Percentiles rank a stretch among this genome's conserved stretches.
Conservation (phyloP, 306 rosid genomes). For the Corylus avellana region DNA sequence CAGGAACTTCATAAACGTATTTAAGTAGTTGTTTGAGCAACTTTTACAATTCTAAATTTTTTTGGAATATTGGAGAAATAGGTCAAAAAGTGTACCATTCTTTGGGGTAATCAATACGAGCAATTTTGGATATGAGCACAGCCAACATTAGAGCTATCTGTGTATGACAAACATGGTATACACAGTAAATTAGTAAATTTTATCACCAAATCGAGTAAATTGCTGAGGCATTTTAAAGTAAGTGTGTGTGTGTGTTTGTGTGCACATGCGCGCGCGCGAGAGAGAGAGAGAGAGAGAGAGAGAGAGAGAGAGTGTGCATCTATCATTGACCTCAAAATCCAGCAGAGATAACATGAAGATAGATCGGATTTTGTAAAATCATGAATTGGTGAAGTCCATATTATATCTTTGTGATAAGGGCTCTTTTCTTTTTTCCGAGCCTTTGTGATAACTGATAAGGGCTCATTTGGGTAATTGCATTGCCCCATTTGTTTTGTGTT, state of each 20-base stretch:
- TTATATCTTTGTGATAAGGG: not conserved
- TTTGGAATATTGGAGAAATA: conserved; percentile 13
- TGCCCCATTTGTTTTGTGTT: not conserved
- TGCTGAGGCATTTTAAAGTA: not conserved
- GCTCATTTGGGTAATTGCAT: conserved; percentile 3
- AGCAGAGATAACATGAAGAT: not conserved
- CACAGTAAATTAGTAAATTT: conserved; percentile 26
- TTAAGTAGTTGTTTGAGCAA: conserved; percentile 18
- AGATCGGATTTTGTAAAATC: conserved; percentile 15
- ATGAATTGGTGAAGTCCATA: not conserved
- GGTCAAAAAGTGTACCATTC: conserved; percentile 67
- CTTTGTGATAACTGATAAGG: not conserved
- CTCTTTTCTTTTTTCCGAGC: not conserved
- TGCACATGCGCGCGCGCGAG: not conserved
- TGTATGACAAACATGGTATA: conserved; percentile 30
- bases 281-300: not conserved
- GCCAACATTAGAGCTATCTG: conserved; percentile 92
- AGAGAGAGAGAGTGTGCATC: not conserved
- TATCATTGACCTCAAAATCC: conserved; percentile 12
- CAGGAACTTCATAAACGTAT: not conserved
- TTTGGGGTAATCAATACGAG: conserved; percentile 92
- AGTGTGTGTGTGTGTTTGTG: not conserved
- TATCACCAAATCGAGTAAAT: conserved; percentile 14
- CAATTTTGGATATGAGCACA: conserved; percentile 88
- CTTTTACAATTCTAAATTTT: conserved; percentile 1